Evolutionary conservation across 345 rosid species (phyloP), one percentile per base, ranked within the genome.

Genomic region (Camelina neglecta): DNA sequence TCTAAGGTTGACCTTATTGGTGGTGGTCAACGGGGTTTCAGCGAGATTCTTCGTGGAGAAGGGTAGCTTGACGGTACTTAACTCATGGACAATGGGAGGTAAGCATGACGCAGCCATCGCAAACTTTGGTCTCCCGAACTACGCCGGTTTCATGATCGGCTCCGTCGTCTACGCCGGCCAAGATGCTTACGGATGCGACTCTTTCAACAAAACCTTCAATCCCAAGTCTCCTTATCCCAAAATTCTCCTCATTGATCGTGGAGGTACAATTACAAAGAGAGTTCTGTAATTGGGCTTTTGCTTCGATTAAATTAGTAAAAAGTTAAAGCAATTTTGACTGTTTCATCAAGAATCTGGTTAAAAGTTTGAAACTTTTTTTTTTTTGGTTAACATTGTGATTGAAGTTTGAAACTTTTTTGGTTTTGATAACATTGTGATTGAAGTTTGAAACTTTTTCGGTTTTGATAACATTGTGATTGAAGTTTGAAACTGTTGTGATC

Each of bases 231-330:
- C 82, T 24, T 87, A 79, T 58, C 97, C 96, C 45, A 82, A 81
- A 49, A 77, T 92, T 26, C 84, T 92, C 10, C 95, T 94, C 45
- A 81, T 94, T 35, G 97, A 94, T 48, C 91, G 98, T 65, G 98
- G 98, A 88, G 97, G 98, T 93, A 84, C 42, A 21, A 9, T 26
- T 41, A 8, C 41, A 1, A 2, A 38, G 41, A 8, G 2, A 38
- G 41, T 38, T 38, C 41, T 38, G 11, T 38, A 38, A 38, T 38
- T 38, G 11, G 2, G 15, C 7, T 39, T 15, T 26, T 26, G 29
- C 29, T 26, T 26, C 29, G 29, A 26, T 26, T 26, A 26, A 26
- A 2, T 26, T 26, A 26, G 29, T 26, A 3, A 26, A 26, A 26
- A 26, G 2, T 4, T 26, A 3, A 26, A 26, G 36, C 11, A 48